Evolutionary conservation across 257 asterid species (phyloP).

Genomic region (Solanum chiquidenum): DNA sequence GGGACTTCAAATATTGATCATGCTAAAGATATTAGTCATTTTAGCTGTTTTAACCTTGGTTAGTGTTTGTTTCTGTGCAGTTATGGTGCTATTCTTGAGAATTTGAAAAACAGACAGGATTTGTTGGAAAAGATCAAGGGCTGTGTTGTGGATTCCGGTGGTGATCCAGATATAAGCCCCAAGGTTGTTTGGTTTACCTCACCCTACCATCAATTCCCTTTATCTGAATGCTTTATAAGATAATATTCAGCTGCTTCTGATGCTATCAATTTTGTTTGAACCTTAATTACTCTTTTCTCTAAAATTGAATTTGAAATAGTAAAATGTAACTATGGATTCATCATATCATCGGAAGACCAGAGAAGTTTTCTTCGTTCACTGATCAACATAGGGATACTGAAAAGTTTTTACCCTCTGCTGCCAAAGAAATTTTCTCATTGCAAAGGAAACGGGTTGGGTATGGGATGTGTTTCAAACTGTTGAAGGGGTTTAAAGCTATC

Average conservation of each 20-base stretch:
- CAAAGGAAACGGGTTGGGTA: not conserved
- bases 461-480: not conserved
- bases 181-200: conserved; percentile 35
- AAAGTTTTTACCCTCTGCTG: not conserved
- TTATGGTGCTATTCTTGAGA: conserved; percentile 72
- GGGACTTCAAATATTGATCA: not conserved
- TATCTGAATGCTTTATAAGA: not conserved
- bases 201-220: not conserved
- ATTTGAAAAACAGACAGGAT: conserved; percentile 40
- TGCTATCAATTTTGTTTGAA: not conserved
- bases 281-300: not conserved
- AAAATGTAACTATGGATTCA: not conserved
- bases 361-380: not conserved
- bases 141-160: conserved; percentile 85
- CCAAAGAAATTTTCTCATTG: not conserved
- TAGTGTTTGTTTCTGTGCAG: conserved; percentile 17
- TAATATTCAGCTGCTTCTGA: not conserved
- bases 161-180: conserved; percentile 75
- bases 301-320: not conserved
- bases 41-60: not conserved
- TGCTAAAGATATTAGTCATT: not conserved
- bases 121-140: conserved; percentile 66
- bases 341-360: not conserved
- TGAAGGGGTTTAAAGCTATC: not conserved
- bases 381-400: not conserved